These are phyloP conservation scores for Bifiguratus adelaidae DNA, from an alignment of 192 early-diverging fungal genomes.

Conservation along the genomic window DNA sequence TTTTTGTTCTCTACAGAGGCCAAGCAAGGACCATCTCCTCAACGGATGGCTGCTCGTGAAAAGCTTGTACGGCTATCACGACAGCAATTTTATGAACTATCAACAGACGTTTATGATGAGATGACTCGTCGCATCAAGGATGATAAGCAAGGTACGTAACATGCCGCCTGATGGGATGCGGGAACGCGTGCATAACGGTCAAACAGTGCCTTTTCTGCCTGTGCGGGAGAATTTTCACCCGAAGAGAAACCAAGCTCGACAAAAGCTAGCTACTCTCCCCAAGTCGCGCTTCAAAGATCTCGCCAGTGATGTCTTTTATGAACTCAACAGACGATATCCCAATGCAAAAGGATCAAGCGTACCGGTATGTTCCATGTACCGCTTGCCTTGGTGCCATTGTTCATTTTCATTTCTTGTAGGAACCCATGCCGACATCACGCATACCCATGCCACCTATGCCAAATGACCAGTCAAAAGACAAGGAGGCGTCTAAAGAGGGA, in stretches of 20 bases:
- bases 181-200: background rate
- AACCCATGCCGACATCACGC: background rate
- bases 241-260: conserved; percentile 92
- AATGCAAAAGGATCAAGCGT: conserved; percentile 22
- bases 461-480: conserved; percentile 4
- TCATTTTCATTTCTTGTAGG: background rate
- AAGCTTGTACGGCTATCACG: conserved; percentile 71
- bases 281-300: conserved; percentile 83
- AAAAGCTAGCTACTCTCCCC: conserved; percentile 91
- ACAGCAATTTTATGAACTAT: conserved; percentile 88
- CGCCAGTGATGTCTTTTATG: conserved; percentile 78
- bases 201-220: conserved; percentile 66
- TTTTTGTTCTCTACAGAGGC: conserved; percentile 23
- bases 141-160: conserved; percentile 39
- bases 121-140: conserved; percentile 55
- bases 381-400: too few relatives aligned
- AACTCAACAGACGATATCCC: conserved; percentile 56
- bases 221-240: conserved; percentile 86
- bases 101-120: conserved; percentile 95
- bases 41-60: conserved; percentile 43
- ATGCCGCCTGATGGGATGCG: background rate
- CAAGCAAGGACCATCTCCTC: conserved; percentile 9
- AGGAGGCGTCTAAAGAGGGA: conserved; percentile 4
- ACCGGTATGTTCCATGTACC: conserved; percentile 22
- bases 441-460: background rate